Base-by-base conservation (phyloP, 495 filamentous ascomycete species). In the Alectoria sarmentosa region DNA sequence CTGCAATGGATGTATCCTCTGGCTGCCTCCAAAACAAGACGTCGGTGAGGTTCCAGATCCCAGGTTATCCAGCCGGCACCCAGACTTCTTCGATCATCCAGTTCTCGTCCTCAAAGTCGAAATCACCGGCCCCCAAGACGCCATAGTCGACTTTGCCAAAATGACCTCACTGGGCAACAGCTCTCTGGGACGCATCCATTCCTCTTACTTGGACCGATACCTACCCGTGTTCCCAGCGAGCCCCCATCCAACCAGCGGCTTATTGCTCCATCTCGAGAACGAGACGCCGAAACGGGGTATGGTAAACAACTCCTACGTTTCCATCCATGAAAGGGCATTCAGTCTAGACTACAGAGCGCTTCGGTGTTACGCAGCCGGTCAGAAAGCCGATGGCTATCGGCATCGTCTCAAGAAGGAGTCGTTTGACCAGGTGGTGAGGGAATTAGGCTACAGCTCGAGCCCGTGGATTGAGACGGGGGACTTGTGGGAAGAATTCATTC, bases 341-440 rank as follows among this genome's bases (percentile, higher is more conserved):
- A 57, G 37, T 4, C 17, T 63, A 8, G 39, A 63, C 19, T 57
- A 17, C 36, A 63, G 10, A 23, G 61, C 52, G 26, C 55, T 57
- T 9, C 36, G 37, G 34, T 63, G 61, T 21, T 63, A 63, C 37
- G 14, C 61, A 4, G 37, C 11, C 30, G 60, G 32, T 49, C 61
- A 63, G 13, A 61, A 46, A 23, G 48, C 46, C 28, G 58, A 65
- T 23, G 63, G 41, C 44, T 60, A 61, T 44, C 58, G 57, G 13
- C 21, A 55, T 8, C 58, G 57, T 14, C 44, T 61, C 23, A 44
- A 26, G 1, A 8, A 58, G 14, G 34, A 30, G 6, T 58, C 60
- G n/a, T 63, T 63, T 28, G 36, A 36, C 1, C 26, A 42, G 28
- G 38, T 46, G n/a, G 21, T 56, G 28, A 26, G 34, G 7, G 4